Evolutionary conservation across 257 asterid species (phyloP).

Genomic region (Scutellaria minor): DNA sequence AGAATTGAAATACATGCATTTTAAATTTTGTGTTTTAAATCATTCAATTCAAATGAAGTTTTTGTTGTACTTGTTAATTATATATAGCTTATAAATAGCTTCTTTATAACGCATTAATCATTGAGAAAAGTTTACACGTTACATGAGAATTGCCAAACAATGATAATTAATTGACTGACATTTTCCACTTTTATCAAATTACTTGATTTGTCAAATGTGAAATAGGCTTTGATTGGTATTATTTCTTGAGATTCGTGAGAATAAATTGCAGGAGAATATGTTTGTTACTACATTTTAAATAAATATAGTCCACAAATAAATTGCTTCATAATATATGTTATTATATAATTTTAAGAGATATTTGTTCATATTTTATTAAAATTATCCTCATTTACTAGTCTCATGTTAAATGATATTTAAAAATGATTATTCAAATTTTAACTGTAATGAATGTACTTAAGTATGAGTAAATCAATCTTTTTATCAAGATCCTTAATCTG

Average conservation of each 20-base stretch:
- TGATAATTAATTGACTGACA: neutral
- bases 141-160: constrained; percentile 3
- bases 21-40: no score
- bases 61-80: neutral
- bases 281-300: no score
- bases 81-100: neutral
- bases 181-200: neutral
- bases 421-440: no score
- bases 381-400: no score
- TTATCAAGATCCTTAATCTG: no score
- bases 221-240: neutral
- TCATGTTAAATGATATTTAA: neutral
- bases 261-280: neutral
- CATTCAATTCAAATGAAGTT: neutral
- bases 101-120: neutral
- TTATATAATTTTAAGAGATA: no score
- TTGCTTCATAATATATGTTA: no score
- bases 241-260: neutral
- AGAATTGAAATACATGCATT: no score
- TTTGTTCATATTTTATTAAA: no score
- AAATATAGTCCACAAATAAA: no score
- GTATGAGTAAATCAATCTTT: no score
- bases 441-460: no score
- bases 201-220: neutral
- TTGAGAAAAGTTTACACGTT: neutral